Evolutionary conservation across 2,329 filamentous ascomycete genomes (phyloP), one percentile per base, ranked within the genome.

Genomic region (Aspergillus sergii): DNA sequence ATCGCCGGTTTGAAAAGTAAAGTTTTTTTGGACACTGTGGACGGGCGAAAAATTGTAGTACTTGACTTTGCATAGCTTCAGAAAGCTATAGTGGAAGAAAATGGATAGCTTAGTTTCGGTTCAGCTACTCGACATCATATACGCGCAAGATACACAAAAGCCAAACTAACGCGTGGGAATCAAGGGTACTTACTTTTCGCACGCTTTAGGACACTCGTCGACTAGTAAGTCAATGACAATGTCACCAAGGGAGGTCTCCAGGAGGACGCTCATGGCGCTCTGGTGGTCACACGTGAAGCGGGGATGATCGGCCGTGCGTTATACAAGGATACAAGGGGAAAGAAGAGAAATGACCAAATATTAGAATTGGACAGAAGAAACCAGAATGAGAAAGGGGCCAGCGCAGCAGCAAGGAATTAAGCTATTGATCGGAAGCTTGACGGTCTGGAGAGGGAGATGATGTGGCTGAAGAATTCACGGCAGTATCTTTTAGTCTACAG

Each of bases 1-100:
- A 74, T 98, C 95, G 76, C 94, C 94, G 36, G 92, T 96, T 79
- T 98, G 94, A 80, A 97, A 97, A 65, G 94, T 96, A 80, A 97
- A 98, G 79, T 93, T 89, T 77, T 94, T 95, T 76, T 97, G 95
- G 43, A 99, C 88, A 69, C 90, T 93, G 81, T 97, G 92, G 60
- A 98, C 83, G 30, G 94, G 95, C 7, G 93, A 89, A 78, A 96
- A 98, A 83, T 98, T 98, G 88, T 97, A 99, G 82, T 98, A 99
- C 83, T 97, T 99, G 80, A 93, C 84, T 82, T 98, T 98, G 88
- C 95, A 97, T 71, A 99, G 91, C 85, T 99, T 98, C 62, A 99
- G 84, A 79, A 99, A 98, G 85, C 93, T 96, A 79, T 67, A 76
- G 73, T 70, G 70, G 66, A 66, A 71, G 56, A 68, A 68, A 41